Evolutionary conservation across 352 stramenopile species (phyloP), one percentile per base, ranked within the genome.

Genomic region (Phytophthora uliginosa): DNA sequence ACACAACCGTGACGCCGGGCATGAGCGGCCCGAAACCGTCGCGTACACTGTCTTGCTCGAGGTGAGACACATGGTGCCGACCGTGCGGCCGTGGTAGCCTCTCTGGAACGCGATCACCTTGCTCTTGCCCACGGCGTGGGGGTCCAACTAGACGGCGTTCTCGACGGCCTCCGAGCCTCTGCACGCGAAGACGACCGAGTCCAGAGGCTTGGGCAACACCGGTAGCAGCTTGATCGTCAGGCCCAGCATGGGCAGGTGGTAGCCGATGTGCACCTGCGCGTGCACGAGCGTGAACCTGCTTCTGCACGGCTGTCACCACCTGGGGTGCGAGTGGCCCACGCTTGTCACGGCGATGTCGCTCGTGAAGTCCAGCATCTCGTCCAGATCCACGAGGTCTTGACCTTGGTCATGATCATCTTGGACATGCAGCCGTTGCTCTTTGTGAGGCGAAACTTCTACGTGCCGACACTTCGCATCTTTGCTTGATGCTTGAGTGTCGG

Each of bases 61-160:
- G 26, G 95, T 99, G 51, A 99, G 82, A 55, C 91, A 95, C 93
- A 98, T 97, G 20, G 94, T 95, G 48, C 93, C 93, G 51, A 97
- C 70, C 10, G 95, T 98, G 58, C 95, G 92, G 28, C 95, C 95
- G 78, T 99, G 95, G 83, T 98, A 98, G 6, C 91, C 91, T 33
- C 95, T 93, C 73, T 97, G 88, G 73, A 98, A 98, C 18, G 96
- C 92, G 52, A 99, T 97, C 54, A 99, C 79, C 60, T 94, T 94
- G 50, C 71, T 83, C 82, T 98, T 98, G 24, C 88, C 81, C 7
- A 94, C 98, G 7, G 91, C 88, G 54, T 98, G 91, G 36, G 94
- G 90, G 20, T 94, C 95, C 42, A 98, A 82, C 75, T 98, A 98
- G 76, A 99, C 85, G 3, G 94, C 89, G 62, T 98, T 98, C 76